Evolutionary conservation across 73 alveolate genomes (phyloP), one percentile per base, ranked within the genome.

Genomic region (Uronychia binucleata): DNA sequence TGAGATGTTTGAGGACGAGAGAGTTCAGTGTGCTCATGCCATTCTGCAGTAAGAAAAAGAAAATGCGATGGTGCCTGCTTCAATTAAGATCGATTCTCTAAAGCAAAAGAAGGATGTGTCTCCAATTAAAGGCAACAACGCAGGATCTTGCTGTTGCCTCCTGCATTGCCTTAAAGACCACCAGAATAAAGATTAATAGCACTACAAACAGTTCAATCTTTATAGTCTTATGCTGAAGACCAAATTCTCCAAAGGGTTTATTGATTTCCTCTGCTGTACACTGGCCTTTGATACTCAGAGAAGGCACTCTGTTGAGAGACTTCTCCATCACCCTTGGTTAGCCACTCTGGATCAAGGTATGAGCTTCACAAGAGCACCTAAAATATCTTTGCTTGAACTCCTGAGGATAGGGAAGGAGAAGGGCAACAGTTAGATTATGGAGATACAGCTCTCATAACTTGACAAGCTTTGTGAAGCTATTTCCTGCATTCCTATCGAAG

Each of bases 291-390:
- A 75, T 30, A 25, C 59, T 26, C 25, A 28, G 27, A 75, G 30
- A 28, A 75, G 81, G 30, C 19, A 28, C 58, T 5, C 81, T 28
- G 81, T 32, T 32, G 28, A 30, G 59, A 28, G 27, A 26, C 81
- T 75, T 26, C 81, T 75, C 59, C 28, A 32, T 26, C 81, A 75
- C 27, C 81, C 81, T 28, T 75, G 81, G 81, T 58, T 75, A 28
- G 25, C 57, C 30, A 28, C 81, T 19, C 67, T 46, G 5, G 67
- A 46, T 19, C 5, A 46, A 46, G 19, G n/a, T 46, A 11, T 11
- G n/a, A 46, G 67, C 67, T 46, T 46, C 19, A 46, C n/a, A 5
- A 46, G 19, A 19, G 67, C 67, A 11, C 67, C 67, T 11, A 46
- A 46, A 19, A 46, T 46, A 46, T 11, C n/a, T 19, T 46, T 46